Evolutionary conservation across 257 asterid genomes (phyloP).

Genomic region (Rhazya stricta): DNA sequence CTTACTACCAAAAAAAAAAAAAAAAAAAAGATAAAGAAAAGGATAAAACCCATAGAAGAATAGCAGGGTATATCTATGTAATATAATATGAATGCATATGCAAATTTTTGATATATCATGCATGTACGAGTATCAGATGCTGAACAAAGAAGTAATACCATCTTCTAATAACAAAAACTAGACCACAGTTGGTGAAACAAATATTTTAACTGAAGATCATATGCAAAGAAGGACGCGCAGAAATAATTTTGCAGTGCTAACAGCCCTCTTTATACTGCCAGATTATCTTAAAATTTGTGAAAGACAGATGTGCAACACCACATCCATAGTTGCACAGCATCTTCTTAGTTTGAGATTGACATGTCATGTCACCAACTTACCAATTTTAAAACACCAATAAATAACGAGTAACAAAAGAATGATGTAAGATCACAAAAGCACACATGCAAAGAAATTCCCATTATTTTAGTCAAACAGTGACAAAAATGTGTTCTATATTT

Average conservation of each 20-base stretch:
- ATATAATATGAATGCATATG: neutral
- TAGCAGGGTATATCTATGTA: neutral
- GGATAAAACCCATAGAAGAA: neutral
- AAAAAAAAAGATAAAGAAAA: neutral
- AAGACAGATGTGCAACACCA: conserved; percentile 3
- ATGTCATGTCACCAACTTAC: neutral
- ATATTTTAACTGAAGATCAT: neutral
- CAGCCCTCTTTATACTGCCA: neutral
- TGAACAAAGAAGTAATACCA: neutral
- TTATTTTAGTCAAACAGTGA: neutral
- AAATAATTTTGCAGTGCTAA: neutral
- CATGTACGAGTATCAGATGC: neutral
- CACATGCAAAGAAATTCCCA: neutral
- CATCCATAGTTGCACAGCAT: neutral
- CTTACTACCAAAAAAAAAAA: conserved; percentile 32
- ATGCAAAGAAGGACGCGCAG: neutral
- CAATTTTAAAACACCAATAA: neutral
- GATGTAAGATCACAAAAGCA: too few species aligned
- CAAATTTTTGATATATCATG: neutral
- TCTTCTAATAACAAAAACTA: neutral
- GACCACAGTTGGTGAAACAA: neutral
- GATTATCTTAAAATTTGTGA: neutral
- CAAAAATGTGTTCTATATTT: neutral
- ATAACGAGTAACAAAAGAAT: neutral
- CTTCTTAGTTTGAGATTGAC: neutral